Percentiles rank a stretch among this genome's conserved stretches.
These are phyloP conservation scores for Populus tomentosa DNA, from an alignment of 441 rosid genomes.

Conservation along the genomic window DNA sequence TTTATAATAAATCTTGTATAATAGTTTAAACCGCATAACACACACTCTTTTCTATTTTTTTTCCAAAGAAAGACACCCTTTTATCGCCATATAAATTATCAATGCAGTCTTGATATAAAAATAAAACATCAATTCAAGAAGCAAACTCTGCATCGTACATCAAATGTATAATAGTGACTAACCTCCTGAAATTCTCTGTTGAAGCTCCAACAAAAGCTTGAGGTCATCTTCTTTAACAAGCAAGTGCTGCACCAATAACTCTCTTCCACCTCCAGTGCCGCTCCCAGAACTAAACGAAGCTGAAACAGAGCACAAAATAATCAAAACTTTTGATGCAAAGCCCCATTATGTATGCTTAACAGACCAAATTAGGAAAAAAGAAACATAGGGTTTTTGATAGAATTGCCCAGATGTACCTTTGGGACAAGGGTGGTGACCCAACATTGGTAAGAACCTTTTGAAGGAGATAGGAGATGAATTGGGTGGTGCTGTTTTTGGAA, in stretches of 20 bases:
- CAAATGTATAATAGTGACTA: not conserved
- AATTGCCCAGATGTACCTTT: constrained; percentile 25
- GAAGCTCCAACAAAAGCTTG: constrained; percentile 56
- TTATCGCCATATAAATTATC: not conserved
- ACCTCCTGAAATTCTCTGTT: constrained; percentile 58
- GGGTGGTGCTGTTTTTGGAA: constrained; percentile 24
- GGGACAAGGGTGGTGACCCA: constrained; percentile 17
- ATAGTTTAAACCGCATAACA: not conserved
- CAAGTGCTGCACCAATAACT: constrained; percentile 77
- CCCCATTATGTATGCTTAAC: not conserved
- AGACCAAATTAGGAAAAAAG: not conserved
- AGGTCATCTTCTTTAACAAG: constrained; percentile 69
- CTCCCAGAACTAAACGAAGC: constrained; percentile 59
- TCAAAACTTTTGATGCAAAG: not conserved
- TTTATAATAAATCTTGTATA: too few relatives aligned
- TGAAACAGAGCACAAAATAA: constrained; percentile 18
- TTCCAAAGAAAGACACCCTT: not conserved
- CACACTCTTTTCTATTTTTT: not conserved
- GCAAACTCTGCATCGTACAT: not conserved
- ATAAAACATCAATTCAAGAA: constrained; percentile 4
- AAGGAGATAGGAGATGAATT: constrained; percentile 20
- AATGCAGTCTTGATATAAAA: not conserved
- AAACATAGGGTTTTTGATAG: not conserved
- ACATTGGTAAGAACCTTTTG: constrained; percentile 24
- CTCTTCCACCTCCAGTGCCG: constrained; percentile 39